These are phyloP conservation scores for Daldinia childiae DNA, from an alignment of 495 filamentous ascomycete species.

Conservation along the genomic window DNA sequence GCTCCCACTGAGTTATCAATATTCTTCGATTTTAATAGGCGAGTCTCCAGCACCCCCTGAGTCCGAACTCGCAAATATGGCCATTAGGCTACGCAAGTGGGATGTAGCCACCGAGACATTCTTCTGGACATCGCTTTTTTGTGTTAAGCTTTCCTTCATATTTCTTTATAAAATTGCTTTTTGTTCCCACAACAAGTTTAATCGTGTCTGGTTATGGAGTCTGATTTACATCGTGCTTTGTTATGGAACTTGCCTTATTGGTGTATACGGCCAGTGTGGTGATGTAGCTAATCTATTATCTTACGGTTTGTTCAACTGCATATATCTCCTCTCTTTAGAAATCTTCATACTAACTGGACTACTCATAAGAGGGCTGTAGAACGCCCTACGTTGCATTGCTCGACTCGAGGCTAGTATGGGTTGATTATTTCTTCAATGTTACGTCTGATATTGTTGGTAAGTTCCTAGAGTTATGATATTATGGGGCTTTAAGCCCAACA, in stretches of 20 bases:
- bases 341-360: no score
- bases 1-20: slow-evolving; percentile 19
- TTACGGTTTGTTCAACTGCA: background rate
- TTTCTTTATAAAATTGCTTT: slow-evolving; percentile 14
- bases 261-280: slow-evolving; percentile 33
- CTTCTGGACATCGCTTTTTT: slow-evolving; percentile 29
- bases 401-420: slow-evolving; percentile 10
- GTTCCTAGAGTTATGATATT: background rate
- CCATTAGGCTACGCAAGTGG: slow-evolving; percentile 20
- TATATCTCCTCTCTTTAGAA: background rate
- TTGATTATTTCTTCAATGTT: slow-evolving; percentile 14
- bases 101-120: slow-evolving; percentile 5
- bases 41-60: slow-evolving; percentile 19
- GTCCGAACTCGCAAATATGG: slow-evolving; percentile 15
- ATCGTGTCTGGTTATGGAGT: background rate
- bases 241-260: slow-evolving; percentile 20
- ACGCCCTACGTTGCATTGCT: slow-evolving; percentile 11
- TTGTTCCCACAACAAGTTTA: background rate
- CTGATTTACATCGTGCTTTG: slow-evolving; percentile 19
- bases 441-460: slow-evolving; percentile 16
- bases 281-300: slow-evolving; percentile 11
- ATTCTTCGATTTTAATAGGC: slow-evolving; percentile 21
- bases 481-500: background rate
- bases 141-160: slow-evolving; percentile 32
- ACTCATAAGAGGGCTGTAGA: no score